Conservation (phyloP, 148 eudicot species). For the Simmondsia chinensis region DNA sequence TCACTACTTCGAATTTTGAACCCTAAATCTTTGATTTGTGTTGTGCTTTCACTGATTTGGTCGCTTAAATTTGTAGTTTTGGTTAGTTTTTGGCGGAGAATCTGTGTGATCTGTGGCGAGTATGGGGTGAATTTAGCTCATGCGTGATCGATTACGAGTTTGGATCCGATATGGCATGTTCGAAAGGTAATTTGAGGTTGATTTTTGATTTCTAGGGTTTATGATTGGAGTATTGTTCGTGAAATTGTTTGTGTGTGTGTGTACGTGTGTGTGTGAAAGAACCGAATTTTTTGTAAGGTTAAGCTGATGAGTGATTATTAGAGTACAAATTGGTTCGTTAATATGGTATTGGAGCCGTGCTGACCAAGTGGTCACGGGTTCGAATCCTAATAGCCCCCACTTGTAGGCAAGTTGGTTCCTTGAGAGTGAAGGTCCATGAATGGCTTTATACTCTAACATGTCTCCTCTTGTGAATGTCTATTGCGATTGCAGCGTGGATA, state of each 20-base stretch:
- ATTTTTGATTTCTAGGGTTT: slow-evolving; percentile 2
- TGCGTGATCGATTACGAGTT: slow-evolving; percentile 4
- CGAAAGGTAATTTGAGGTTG: slow-evolving; percentile 22
- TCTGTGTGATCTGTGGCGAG: slow-evolving; percentile 6
- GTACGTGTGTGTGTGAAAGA: not conserved
- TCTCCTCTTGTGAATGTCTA: too few species aligned
- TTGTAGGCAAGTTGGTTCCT: not conserved
- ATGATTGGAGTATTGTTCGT: not conserved
- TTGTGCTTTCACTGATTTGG: not conserved
- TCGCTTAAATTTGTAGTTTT: not conserved
- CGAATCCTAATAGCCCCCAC: too few species aligned
- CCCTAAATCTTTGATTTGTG: not conserved
- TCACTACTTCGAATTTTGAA: not conserved
- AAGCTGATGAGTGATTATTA: not conserved
- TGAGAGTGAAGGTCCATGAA: too few species aligned
- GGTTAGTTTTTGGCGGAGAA: not conserved
- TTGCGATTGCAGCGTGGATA: too few species aligned
- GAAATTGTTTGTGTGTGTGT: not conserved
- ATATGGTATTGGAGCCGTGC: too few species aligned
- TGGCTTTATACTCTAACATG: too few species aligned
- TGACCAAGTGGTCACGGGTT: too few species aligned
- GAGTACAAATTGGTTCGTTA: not conserved
- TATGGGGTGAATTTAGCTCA: slow-evolving; percentile 9
- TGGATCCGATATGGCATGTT: slow-evolving; percentile 13
- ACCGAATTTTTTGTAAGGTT: not conserved